Base-by-base conservation (phyloP, 2,329 filamentous ascomycete species). In the Cladophialophora carrionii region DNA sequence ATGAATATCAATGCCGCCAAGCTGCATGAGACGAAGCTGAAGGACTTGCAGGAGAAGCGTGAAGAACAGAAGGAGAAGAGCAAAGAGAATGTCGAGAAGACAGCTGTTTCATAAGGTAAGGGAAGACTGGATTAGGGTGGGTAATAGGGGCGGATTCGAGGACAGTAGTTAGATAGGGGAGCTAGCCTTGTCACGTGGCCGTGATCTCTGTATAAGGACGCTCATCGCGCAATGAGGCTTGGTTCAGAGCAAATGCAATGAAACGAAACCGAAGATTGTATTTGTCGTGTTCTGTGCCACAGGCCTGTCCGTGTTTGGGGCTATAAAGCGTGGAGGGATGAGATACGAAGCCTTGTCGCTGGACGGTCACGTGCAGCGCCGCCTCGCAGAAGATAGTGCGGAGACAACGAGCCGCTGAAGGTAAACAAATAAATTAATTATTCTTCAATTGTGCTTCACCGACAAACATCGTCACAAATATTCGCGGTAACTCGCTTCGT, bases 21-120 rank as follows among this genome's bases (percentile, higher is more conserved):
- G 56, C 9, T 71, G 32, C 49, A 69, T n/a, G 70, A 71, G 63
- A 64, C 66, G 9, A 70, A 65, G 63, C 34, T 71, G 5, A 65
- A 62, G 31, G 59, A 68, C 31, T 12, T 70, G 14, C 60, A 71
- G 57, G 61, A 59, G n/a, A 65, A 69, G 57, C 56, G 64, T 22
- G 58, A 66, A 46, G 57, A 68, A 43, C 52, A 61, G 29, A 56
- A 61, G 29, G 61, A 61, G 22, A 68, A 70, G 56, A 64, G 49
- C 24, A 65, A 59, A 37, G 51, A 71, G 56, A 67, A 61, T 52
- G 24, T 70, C 10, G 57, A 68, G 43, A 61, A 69, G 49, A 34
- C 64, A 10, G 51, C 43, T n/a, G 62, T 68, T 29, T 57, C 52
- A 4, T 61, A 34, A 61, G 24, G 24, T 9, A 20, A 12, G 7